Evolutionary conservation across 1,139 yeast species (phyloP).

Genomic region (Eremothecium sinecaudum): DNA sequence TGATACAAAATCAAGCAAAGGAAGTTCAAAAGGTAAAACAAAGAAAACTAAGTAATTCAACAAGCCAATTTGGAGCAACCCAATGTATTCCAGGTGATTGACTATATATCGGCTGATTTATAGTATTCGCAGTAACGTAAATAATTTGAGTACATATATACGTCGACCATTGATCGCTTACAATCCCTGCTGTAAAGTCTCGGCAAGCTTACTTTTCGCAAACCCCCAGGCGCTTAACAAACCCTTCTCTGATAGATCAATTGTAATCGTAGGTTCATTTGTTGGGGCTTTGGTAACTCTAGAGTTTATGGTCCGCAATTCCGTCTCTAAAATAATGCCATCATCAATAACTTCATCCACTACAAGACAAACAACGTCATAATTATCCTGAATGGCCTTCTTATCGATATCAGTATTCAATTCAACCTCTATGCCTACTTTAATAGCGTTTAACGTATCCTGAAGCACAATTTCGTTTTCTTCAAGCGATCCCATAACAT

Average conservation of each 20-base stretch:
- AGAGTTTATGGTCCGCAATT: slow-evolving; percentile 75
- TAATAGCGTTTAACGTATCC: slow-evolving; percentile 67
- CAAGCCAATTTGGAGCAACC: too few relatives aligned
- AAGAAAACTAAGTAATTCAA: slow-evolving; percentile 3
- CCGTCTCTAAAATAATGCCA: slow-evolving; percentile 85
- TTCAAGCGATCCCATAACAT: slow-evolving; percentile 61
- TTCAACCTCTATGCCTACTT: slow-evolving; percentile 71
- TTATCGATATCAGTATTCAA: slow-evolving; percentile 72
- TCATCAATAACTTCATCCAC: slow-evolving; percentile 89
- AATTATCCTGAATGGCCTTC: slow-evolving; percentile 67
- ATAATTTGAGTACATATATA: neutral
- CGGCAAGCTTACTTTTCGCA: slow-evolving; percentile 80
- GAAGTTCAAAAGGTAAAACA: slow-evolving; percentile 20
- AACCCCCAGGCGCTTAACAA: slow-evolving; percentile 79
- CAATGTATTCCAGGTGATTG: too few relatives aligned
- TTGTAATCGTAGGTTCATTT: slow-evolving; percentile 51
- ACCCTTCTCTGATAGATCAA: slow-evolving; percentile 84
- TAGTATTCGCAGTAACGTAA: neutral
- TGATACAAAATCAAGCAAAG: slow-evolving; percentile 13
- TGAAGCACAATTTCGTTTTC: slow-evolving; percentile 83
- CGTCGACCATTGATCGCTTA: slow-evolving; percentile 17
- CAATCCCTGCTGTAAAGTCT: slow-evolving; percentile 65
- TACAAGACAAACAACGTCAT: slow-evolving; percentile 76
- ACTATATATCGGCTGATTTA: too few relatives aligned
- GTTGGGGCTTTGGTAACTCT: slow-evolving; percentile 82